A percentile compares a stretch with the other conserved stretches of the same genome.
Conservation (phyloP, 192 early-diverging fungal genomes). For the Coemansia reversa region DNA sequence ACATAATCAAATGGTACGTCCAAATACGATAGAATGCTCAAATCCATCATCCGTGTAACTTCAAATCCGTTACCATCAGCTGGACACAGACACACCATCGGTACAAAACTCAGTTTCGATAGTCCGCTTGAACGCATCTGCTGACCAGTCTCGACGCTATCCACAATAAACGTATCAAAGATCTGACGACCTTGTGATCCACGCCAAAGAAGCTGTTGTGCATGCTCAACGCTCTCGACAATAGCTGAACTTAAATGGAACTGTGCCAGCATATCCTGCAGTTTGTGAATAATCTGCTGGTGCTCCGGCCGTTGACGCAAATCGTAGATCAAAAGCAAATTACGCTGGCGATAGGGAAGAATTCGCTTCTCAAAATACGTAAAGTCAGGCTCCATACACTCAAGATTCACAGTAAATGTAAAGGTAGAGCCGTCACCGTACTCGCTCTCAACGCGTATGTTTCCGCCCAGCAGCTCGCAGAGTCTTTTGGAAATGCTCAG, state of each 20-base stretch:
- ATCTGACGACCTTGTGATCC: conserved; percentile 36
- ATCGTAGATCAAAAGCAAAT: conserved; percentile 67
- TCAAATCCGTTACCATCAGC: conserved; percentile 23
- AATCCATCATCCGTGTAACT: conserved; percentile 55
- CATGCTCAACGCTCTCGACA: conserved; percentile 33
- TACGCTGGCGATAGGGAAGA: conserved; percentile 63
- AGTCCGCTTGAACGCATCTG: conserved; percentile 55
- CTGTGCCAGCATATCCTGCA: conserved; percentile 54
- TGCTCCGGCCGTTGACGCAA: conserved; percentile 41
- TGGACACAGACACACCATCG: conserved; percentile 66
- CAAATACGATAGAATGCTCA: conserved; percentile 70
- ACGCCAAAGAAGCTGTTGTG: conserved; percentile 39
- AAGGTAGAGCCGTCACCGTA: conserved; percentile 76
- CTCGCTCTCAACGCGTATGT: conserved; percentile 74
- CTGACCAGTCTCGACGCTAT: conserved; percentile 60
- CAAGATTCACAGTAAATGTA: conserved; percentile 69
- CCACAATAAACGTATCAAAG: conserved; percentile 71
- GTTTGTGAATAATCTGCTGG: conserved; percentile 23
- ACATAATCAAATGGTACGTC: conserved; percentile 62
- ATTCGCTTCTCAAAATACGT: conserved; percentile 45
- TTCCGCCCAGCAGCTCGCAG: conserved; percentile 73
- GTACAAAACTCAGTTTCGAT: conserved; percentile 62
- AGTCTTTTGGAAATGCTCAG: conserved; percentile 81
- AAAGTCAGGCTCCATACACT: conserved; percentile 37
- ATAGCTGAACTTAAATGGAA: conserved; percentile 60